A percentile compares a stretch with the other conserved stretches of the same genome.
Evolutionary conservation across 257 asterid species (phyloP).

Genomic region (Solanum chilense): DNA sequence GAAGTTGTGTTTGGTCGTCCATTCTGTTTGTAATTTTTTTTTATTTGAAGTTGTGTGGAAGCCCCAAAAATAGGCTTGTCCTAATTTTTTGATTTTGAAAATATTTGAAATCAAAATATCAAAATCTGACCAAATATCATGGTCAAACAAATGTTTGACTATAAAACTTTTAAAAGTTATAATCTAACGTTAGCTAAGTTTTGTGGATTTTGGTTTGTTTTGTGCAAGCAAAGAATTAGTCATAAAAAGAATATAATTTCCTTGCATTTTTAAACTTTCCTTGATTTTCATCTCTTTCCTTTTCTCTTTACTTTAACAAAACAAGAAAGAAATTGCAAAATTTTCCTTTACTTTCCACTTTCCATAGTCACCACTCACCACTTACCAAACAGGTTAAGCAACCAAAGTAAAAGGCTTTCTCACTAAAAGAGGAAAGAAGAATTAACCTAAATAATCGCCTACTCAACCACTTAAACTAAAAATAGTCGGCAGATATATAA

Average conservation of each 20-base stretch:
- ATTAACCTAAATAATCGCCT: neutral
- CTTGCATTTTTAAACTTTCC: neutral
- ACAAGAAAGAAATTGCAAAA: neutral
- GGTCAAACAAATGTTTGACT: neutral
- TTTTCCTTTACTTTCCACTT: neutral
- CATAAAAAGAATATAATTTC: neutral
- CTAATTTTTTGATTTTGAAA: neutral
- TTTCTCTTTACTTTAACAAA: neutral
- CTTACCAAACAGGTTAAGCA: neutral
- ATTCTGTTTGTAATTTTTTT: neutral
- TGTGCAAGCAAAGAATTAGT: neutral
- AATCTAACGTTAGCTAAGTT: neutral
- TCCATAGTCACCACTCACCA: neutral
- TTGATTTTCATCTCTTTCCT: neutral
- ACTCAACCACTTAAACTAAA: neutral
- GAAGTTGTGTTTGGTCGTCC: neutral
- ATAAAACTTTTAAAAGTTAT: neutral
- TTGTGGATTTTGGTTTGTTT: neutral
- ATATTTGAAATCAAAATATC: neutral
- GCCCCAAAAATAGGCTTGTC: neutral
- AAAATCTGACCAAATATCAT: neutral
- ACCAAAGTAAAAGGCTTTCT: neutral
- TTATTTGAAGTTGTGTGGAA: rapidly evolving
- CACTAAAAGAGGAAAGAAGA: neutral
- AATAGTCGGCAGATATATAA: neutral